Base-by-base conservation (phyloP, 495 filamentous ascomycete species). In the Xylaria sp. region DNA sequence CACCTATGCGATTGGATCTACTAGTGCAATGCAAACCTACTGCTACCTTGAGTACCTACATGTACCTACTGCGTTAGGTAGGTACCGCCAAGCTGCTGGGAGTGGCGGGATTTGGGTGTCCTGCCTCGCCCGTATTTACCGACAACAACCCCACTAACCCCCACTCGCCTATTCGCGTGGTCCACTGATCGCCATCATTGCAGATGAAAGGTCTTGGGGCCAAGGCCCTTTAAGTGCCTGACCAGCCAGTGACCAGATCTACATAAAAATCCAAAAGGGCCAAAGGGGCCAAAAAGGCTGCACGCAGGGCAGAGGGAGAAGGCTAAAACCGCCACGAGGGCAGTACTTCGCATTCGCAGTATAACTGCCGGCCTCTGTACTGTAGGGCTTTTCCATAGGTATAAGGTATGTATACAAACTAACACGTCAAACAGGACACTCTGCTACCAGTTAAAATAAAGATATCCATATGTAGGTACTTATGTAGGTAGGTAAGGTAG, bases 101-200 rank as follows among this genome's bases (percentile, higher is more conserved):
- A 15, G 15, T 53, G 44, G 44, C 24, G 24, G 50, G 24, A 55
- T 26, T 52, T 52, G 5, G 44, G 44, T 48, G 44, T 29, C 50
- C 24, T 19, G 35, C 8, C 35, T 53, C 50, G 40, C 40, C 24
- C 24, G 50, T 7, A 19, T 48, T 19, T 48, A 48, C 15, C 8
- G 40, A 9, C 17, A 50, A 37, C 35, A 37, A 37, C 55, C 33
- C 17, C 15, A 8, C 31, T 6, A 58, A 33, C 17, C 17, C 17
- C 29, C 57, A 37, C 57, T 59, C 29, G 21, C 29, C 35, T 61
- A 61, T 41, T n/a, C 21, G 59, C 21, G 59, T 43, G 33, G 43
- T 41, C 59, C 59, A 61, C 59, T 61, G 59, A 61, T 61, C 59
- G 37, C n/a, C 59, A 5, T 37, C 19, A 29, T 17, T 55, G 52